Conservation (phyloP, 176 grass and related monocot genomes). For the Hordeum vulgare region MorexV3_pseudomolecules_assembly NC_058522.1:421601749-421602248, state of each 20-base stretch:
- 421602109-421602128: not conserved
- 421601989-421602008: not conserved
- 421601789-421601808: not conserved
- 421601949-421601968: not conserved
- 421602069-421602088: not conserved
- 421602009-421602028: not conserved
- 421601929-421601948: too few relatives aligned
- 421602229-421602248: not conserved
- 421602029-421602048: not conserved
- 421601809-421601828: not conserved
- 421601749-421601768: constrained; percentile 1
- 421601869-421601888: constrained; percentile 20
- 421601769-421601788: not conserved
- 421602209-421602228: not conserved
- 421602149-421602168: not conserved
- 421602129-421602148: not conserved
- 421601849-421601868: not conserved
- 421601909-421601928: not conserved
- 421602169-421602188: not conserved
- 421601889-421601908: not conserved
- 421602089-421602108: not conserved
- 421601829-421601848: not conserved
- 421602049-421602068: not conserved
- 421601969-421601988: not conserved
- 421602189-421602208: not conserved